A percentile compares a stretch with the other conserved stretches of the same genome.
Evolutionary conservation across 352 stramenopile genomes (phyloP).

Genomic region (Aphanomyces stellatus): DNA sequence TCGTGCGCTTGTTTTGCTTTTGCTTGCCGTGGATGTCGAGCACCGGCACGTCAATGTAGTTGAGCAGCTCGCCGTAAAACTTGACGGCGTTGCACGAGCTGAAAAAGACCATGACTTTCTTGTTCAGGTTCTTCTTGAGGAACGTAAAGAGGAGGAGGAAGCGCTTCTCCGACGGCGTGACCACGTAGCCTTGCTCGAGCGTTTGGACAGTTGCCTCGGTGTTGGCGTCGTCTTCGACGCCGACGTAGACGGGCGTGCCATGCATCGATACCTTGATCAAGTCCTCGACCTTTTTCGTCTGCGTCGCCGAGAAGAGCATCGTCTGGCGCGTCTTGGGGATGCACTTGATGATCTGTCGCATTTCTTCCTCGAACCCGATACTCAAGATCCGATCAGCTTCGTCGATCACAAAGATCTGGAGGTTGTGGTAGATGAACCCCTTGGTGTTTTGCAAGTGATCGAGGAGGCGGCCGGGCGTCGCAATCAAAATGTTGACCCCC

Average conservation of each 20-base stretch:
- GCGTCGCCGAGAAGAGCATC: conserved; percentile 98
- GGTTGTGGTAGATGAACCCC: conserved; percentile 95
- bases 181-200: conserved; percentile 98
- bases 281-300: conserved; percentile 98
- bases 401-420: conserved; percentile 97
- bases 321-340: conserved; percentile 97
- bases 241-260: conserved; percentile 96
- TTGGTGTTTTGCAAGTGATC: conserved; percentile 98
- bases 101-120: conserved; percentile 98
- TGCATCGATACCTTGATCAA: conserved; percentile 90
- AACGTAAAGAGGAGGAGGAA: conserved; percentile 99
- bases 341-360: conserved; percentile 97
- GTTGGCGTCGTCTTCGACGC: conserved; percentile 87
- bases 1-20: conserved; percentile 99
- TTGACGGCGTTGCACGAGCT: conserved; percentile 94
- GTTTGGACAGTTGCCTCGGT: conserved; percentile 87
- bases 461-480: conserved; percentile 95
- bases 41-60: conserved; percentile 99
- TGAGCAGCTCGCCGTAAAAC: conserved; percentile 98
- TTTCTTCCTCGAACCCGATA: conserved; percentile 99
- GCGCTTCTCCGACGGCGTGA: conserved; percentile 95
- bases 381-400: conserved; percentile 98
- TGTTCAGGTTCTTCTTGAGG: conserved; percentile 99
- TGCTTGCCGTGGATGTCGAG: conserved; percentile 99
- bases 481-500: conserved; percentile 97